Evolutionary conservation across 2,329 filamentous ascomycete genomes (phyloP), one percentile per base, ranked within the genome.

Genomic region (Graphiopsis chlorocephala): DNA sequence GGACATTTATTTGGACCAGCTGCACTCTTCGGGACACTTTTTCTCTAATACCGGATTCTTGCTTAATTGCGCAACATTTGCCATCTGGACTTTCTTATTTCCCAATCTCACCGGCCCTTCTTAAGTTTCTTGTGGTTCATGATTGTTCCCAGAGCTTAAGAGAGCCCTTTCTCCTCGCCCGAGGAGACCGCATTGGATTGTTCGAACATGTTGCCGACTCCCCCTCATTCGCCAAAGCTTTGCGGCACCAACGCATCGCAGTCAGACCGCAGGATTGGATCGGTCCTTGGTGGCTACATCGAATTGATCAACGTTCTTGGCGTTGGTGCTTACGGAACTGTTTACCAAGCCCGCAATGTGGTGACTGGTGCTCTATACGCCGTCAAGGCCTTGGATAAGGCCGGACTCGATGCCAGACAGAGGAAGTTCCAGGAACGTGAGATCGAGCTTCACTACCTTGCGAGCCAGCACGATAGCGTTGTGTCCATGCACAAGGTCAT

Each of bases 301-400:
- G 89, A 94, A 81, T 83, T 98, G 73, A 92, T 88, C 68, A 86
- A 88, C 68, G 91, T 98, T 72, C 85, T 98, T 68, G 95, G 95
- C 69, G 91, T 94, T 59, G 95, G 95, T 72, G 95, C 95, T 65
- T 99, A 99, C 79, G 95, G 95, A 69, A 93, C 97, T 48, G 95
- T 99, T 28, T 98, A 98, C 82, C 88, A 89, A 69, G 93, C 93
- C 73, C 83, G 91, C 79, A 93, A 95, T 80, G 86, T 94, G 76
- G 89, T 89, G 76, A 94, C 88, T 71, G 86, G 90, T 76, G 85
- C 88, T 65, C 88, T 87, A 69, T 99, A 96, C 83, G 95, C 95
- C 69, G 94, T 99, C 75, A 99, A 99, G 84, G 94, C 93, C 67
- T 85, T 99, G 76, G 95, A 92, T 88, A 98, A 97, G 80, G 85